phyloP scores from a whole-genome alignment of 371 early-diverging fungal species.

The Mucor piriformis region DNA sequence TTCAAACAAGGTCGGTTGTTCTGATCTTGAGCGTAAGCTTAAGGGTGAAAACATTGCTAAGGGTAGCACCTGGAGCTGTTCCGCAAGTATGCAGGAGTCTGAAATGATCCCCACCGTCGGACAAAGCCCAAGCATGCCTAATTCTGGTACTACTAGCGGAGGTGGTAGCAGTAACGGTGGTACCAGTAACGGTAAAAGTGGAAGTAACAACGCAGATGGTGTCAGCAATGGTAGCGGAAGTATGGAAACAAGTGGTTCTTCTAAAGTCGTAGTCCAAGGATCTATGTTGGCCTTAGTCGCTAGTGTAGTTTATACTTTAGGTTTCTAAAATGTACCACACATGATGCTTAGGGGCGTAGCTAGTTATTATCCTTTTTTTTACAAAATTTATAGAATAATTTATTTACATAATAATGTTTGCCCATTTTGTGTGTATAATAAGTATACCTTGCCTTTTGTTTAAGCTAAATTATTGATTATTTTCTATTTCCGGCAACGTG shows the following conservation, averaged over 20 bases:
- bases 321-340: neutral
- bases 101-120: slow-evolving; percentile 46
- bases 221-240: neutral
- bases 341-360: neutral
- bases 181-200: neutral
- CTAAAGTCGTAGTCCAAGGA: neutral
- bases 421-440: neutral
- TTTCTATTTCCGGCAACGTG: too few species aligned
- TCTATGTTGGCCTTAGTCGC: slow-evolving; percentile 14
- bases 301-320: slow-evolving; percentile 6
- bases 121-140: slow-evolving; percentile 20
- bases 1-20: slow-evolving; percentile 36
- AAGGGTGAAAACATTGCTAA: slow-evolving; percentile 47
- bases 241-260: slow-evolving; percentile 3
- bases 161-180: neutral
- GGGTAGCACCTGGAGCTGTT: slow-evolving; percentile 49
- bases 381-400: neutral
- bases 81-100: slow-evolving; percentile 39
- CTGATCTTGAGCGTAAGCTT: slow-evolving; percentile 37
- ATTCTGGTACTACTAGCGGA: neutral
- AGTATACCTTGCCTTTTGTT: too few species aligned
- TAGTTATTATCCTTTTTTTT: neutral
- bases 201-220: neutral
- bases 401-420: neutral
- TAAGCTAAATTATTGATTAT: too few species aligned